A percentile compares a stretch with the other conserved stretches of the same genome.
These are phyloP conservation scores for Pestalotiopsis sp. DNA, from an alignment of 2,329 filamentous ascomycete genomes.

Conservation along the genomic window DNA sequence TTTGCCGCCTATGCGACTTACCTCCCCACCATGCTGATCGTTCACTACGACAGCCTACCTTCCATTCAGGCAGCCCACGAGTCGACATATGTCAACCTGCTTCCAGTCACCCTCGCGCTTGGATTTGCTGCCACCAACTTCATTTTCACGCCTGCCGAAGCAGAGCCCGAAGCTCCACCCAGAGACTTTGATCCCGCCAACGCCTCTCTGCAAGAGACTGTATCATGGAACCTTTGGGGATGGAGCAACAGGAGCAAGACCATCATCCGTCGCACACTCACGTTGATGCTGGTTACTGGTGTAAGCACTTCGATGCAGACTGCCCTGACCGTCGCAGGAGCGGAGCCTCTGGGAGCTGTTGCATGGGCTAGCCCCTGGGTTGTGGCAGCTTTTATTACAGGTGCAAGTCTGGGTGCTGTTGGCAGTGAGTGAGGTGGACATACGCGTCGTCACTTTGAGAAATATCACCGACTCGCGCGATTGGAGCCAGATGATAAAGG, in stretches of 20 bases:
- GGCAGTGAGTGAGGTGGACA: conserved; percentile 45
- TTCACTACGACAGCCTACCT: conserved; percentile 74
- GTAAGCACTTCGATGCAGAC: conserved; percentile 66
- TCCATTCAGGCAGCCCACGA: conserved; percentile 70
- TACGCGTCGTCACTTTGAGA: background rate
- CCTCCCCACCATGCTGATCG: conserved; percentile 72
- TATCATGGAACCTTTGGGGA: conserved; percentile 75
- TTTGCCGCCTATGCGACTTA: conserved; percentile 70
- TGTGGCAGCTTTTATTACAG: conserved; percentile 63
- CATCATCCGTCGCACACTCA: conserved; percentile 65
- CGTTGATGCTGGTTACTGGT: conserved; percentile 60
- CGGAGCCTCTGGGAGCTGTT: conserved; percentile 70
- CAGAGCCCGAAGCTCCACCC: conserved; percentile 50
- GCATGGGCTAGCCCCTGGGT: conserved; percentile 79
- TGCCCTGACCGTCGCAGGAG: conserved; percentile 68
- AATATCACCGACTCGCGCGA: too few species aligned
- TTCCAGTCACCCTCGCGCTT: conserved; percentile 61
- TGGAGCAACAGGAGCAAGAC: conserved; percentile 65
- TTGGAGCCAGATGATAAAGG: too few species aligned
- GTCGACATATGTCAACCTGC: conserved; percentile 61
- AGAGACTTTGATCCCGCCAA: conserved; percentile 64
- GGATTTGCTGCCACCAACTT: conserved; percentile 76
- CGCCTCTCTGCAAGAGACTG: conserved; percentile 69
- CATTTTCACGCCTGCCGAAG: conserved; percentile 73
- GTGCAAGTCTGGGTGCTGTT: conserved; percentile 56